These are phyloP conservation scores for Brasilioporus rufonigricans DNA, from an alignment of 768 basidiomycete genomes.

Conservation along the genomic window DNA sequence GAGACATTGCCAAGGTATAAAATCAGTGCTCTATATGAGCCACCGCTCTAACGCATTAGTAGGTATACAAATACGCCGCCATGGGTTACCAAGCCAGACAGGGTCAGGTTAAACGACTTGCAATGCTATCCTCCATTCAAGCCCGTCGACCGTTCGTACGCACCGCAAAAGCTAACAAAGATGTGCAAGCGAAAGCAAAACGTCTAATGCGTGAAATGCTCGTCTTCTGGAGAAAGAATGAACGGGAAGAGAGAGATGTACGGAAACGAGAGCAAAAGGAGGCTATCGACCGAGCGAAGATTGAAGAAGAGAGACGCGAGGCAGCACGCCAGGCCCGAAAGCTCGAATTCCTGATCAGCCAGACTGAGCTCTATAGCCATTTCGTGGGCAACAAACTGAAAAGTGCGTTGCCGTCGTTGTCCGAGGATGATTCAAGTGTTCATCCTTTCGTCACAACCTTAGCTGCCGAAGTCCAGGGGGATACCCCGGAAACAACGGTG, in stretches of 20 bases:
- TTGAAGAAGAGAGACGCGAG: constrained; percentile 93
- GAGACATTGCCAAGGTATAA: constrained; percentile 78
- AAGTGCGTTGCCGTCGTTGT: constrained; percentile 47
- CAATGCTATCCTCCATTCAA: constrained; percentile 71
- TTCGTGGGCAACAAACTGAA: constrained; percentile 97
- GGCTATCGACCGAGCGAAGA: constrained; percentile 79
- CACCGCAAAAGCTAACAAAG: constrained; percentile 77
- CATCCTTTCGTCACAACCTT: constrained; percentile 15
- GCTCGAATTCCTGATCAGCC: constrained; percentile 97
- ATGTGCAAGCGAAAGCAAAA: constrained; percentile 80
- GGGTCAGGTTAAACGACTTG: constrained; percentile 71
- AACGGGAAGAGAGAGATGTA: constrained; percentile 91
- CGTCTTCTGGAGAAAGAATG: constrained; percentile 97
- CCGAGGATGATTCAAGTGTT: constrained; percentile 14
- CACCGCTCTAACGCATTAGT: constrained; percentile 6
- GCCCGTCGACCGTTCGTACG: constrained; percentile 73
- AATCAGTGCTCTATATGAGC: neutral
- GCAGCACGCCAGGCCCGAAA: constrained; percentile 92
- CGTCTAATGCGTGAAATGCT: constrained; percentile 95
- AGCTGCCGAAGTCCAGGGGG: constrained; percentile 80
- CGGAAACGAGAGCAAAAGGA: constrained; percentile 95
- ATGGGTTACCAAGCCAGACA: constrained; percentile 64
- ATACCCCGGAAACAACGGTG: constrained; percentile 38
- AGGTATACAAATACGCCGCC: constrained; percentile 82
- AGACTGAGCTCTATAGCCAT: constrained; percentile 98